These are phyloP conservation scores for Epichloe bromicola DNA, from an alignment of 2,329 filamentous ascomycete genomes.

Conservation along the genomic window DNA sequence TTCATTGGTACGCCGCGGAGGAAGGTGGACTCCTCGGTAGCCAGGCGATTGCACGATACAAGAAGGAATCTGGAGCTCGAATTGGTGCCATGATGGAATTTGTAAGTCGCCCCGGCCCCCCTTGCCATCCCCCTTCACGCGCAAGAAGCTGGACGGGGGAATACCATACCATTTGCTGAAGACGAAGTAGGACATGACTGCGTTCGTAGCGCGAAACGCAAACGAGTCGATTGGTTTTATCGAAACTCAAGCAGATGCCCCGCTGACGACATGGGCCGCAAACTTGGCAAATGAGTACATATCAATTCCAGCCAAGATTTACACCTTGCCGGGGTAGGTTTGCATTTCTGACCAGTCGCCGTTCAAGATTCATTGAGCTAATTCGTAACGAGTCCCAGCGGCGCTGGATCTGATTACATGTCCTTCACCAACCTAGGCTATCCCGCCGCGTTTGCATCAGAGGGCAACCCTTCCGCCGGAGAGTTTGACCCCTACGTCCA, in stretches of 20 bases:
- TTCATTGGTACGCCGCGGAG: conserved; percentile 38
- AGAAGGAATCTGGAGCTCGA: conserved; percentile 46
- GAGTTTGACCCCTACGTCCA: conserved; percentile 27
- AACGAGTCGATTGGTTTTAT: conserved; percentile 27
- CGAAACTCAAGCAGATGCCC: conserved; percentile 22
- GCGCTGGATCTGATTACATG: conserved; percentile 29
- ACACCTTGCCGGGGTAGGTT: conserved; percentile 17
- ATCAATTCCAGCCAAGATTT: conserved; percentile 21
- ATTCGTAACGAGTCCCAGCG: conserved; percentile 7
- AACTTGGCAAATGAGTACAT: conserved; percentile 23
- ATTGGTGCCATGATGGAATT: conserved; percentile 63
- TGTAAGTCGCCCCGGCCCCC: conserved; percentile 9
- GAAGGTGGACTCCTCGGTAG: conserved; percentile 39
- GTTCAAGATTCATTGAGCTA: not conserved
- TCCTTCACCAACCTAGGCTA: conserved; percentile 26
- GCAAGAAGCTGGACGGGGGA: not conserved
- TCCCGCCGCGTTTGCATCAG: conserved; percentile 24
- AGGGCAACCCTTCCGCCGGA: conserved; percentile 22
- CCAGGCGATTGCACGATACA: conserved; percentile 55
- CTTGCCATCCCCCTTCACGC: not conserved
- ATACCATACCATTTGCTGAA: not conserved
- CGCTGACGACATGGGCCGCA: conserved; percentile 23
- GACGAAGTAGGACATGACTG: conserved; percentile 33
- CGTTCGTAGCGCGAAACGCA: conserved; percentile 22
- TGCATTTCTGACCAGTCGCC: not conserved